Conservation (phyloP, 1,284 basidiomycete genomes). For the Irpex sp. region DNA sequence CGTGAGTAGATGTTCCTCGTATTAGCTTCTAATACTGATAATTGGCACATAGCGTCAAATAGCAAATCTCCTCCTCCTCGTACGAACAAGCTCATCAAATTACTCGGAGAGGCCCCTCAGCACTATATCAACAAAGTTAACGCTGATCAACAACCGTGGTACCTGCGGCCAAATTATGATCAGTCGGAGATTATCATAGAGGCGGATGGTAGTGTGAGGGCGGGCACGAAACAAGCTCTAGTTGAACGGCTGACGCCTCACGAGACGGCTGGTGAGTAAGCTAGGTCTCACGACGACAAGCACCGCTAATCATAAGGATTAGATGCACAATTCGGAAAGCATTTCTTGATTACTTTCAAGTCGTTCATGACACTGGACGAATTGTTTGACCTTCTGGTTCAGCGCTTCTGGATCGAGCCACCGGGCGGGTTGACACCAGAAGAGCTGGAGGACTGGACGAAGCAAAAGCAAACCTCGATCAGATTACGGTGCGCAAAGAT, state of each 20-base stretch:
- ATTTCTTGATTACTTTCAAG: constrained; percentile 97
- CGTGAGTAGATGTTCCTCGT: constrained; percentile 25
- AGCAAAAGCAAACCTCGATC: constrained; percentile 87
- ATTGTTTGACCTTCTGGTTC: constrained; percentile 82
- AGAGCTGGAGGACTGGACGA: constrained; percentile 81
- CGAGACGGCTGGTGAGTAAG: constrained; percentile 66
- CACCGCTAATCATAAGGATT: neutral
- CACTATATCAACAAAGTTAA: constrained; percentile 47
- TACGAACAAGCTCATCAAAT: constrained; percentile 60
- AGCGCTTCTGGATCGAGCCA: constrained; percentile 78
- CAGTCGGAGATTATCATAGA: constrained; percentile 83
- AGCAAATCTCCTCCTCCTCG: constrained; percentile 33
- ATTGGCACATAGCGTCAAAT: constrained; percentile 11
- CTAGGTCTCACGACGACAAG: neutral
- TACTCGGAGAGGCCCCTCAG: constrained; percentile 71
- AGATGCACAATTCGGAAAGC: constrained; percentile 85
- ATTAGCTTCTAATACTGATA: neutral
- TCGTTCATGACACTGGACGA: constrained; percentile 89
- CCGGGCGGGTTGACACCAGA: constrained; percentile 65
- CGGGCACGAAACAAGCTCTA: constrained; percentile 85
- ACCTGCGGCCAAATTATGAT: constrained; percentile 77
- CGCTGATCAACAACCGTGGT: constrained; percentile 74
- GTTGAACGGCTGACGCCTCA: constrained; percentile 91
- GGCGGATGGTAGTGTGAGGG: constrained; percentile 79
- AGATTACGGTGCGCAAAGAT: constrained; percentile 68